Evolutionary conservation across 2,329 filamentous ascomycete species (phyloP).

Genomic region (Penicillium freii): DNA sequence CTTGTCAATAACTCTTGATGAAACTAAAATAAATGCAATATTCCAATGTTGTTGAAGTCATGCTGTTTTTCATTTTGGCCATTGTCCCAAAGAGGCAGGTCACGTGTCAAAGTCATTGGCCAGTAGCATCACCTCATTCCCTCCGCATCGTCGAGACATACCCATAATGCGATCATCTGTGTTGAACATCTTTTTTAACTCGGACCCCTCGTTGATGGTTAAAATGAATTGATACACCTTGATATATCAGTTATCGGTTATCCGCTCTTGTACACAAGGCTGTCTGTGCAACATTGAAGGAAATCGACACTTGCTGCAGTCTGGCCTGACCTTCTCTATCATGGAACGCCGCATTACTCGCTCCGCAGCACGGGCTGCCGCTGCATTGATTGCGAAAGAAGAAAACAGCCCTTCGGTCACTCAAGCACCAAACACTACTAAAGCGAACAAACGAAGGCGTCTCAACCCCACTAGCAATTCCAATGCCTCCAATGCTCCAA

Average conservation of each 20-base stretch:
- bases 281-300: background rate
- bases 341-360: constrained; percentile 32
- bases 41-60: background rate
- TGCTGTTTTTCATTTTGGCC: background rate
- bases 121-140: background rate
- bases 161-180: background rate
- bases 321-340: background rate
- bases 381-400: constrained; percentile 14
- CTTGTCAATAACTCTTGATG: constrained; percentile 7
- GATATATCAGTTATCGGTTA: background rate
- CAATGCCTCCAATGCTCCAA: background rate
- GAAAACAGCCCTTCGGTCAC: constrained; percentile 5
- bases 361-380: constrained; percentile 25
- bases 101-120: background rate
- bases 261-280: background rate
- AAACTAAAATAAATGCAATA: constrained; percentile 3
- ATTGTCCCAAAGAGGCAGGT: background rate
- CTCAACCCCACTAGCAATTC: background rate
- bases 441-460: background rate
- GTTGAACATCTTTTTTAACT: background rate
- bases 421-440: background rate
- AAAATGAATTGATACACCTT: background rate
- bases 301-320: background rate
- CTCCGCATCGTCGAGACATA: background rate
- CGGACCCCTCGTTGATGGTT: background rate